phyloP scores from a whole-genome alignment of 1,284 basidiomycete genomes.

The Mycena sp. region DNA sequence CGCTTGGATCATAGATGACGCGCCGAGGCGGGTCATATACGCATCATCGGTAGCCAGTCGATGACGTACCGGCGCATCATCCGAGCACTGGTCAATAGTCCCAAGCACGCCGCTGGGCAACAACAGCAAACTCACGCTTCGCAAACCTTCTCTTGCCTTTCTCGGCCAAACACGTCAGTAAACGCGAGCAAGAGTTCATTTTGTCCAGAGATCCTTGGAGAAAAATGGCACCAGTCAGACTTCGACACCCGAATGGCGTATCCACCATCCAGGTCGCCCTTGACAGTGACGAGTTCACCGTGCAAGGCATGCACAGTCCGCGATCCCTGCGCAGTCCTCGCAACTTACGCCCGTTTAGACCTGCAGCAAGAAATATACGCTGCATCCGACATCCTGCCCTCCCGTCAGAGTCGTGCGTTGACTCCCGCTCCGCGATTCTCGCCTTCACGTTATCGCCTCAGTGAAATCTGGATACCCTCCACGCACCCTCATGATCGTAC shows the following conservation, averaged over 20 bases:
- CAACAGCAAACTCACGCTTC: conserved; percentile 1
- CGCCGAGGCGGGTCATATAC: no score
- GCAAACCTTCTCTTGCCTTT: neutral
- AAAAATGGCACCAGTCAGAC: conserved; percentile 71
- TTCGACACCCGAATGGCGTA: conserved; percentile 86
- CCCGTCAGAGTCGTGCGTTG: conserved; percentile 78
- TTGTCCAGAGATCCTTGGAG: neutral
- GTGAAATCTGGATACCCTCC: conserved; percentile 92
- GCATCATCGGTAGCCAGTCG: no score
- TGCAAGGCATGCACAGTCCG: conserved; percentile 44
- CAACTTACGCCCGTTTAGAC: conserved; percentile 56
- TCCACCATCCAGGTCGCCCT: conserved; percentile 73
- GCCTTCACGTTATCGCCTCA: conserved; percentile 42
- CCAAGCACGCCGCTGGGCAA: neutral
- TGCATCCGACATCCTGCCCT: conserved; percentile 75
- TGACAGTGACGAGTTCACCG: conserved; percentile 67
- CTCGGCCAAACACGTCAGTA: neutral
- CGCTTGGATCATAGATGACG: no score
- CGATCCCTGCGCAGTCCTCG: no score
- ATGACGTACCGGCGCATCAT: no score
- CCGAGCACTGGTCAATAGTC: no score
- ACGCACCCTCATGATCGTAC: conserved; percentile 71
- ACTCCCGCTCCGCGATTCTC: conserved; percentile 14
- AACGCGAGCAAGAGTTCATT: no score
- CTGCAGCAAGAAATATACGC: conserved; percentile 77